These are phyloP conservation scores for Annulohypoxylon stygium DNA, from an alignment of 495 filamentous ascomycete genomes.

Conservation along the genomic window DNA sequence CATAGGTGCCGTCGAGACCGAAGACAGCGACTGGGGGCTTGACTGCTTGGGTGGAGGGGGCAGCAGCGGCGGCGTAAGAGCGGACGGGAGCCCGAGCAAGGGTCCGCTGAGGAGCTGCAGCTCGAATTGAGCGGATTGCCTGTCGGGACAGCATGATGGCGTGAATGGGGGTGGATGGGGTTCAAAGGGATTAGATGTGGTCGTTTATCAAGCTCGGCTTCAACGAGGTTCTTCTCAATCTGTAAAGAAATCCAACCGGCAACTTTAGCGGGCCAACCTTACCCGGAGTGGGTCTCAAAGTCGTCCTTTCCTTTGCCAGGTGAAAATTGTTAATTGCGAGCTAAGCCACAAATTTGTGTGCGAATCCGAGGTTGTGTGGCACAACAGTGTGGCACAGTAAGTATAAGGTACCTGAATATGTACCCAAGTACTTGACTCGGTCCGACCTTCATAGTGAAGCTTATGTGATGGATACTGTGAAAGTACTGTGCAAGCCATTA, in stretches of 20 bases:
- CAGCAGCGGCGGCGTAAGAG: constrained; percentile 79
- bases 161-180: constrained; percentile 40
- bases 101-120: constrained; percentile 65
- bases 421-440: no score
- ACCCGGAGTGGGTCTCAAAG: constrained; percentile 16
- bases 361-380: background rate
- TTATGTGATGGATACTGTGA: no score
- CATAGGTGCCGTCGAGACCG: constrained; percentile 98
- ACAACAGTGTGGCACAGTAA: background rate
- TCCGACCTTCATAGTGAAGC: no score
- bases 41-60: constrained; percentile 68
- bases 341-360: constrained; percentile 16
- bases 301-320: background rate
- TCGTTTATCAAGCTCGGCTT: constrained; percentile 43
- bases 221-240: constrained; percentile 37
- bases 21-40: constrained; percentile 92
- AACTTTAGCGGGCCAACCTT: constrained; percentile 36
- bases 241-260: constrained; percentile 50
- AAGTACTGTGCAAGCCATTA: background rate
- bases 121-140: constrained; percentile 69
- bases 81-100: constrained; percentile 61
- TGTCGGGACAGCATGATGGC: constrained; percentile 73
- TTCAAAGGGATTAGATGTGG: constrained; percentile 44
- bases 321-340: constrained; percentile 16
- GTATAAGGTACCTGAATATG: no score